Conservation (phyloP, 176 grass and related monocot genomes). For the Typha latifolia region DNA sequence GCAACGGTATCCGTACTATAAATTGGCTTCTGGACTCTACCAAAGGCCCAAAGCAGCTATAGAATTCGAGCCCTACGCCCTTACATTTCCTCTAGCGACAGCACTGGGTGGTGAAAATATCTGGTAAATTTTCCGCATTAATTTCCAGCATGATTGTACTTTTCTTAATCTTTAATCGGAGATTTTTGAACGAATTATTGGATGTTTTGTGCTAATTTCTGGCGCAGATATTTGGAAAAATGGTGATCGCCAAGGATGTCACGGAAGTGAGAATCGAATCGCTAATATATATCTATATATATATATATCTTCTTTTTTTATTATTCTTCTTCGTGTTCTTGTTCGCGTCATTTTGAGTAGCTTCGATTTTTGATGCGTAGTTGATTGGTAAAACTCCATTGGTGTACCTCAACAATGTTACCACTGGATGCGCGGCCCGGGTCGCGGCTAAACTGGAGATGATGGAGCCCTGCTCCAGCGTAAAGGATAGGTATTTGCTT, state of each 20-base stretch:
- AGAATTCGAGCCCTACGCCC: no score
- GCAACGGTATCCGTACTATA: no score
- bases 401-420: constrained; percentile 83
- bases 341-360: background rate
- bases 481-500: constrained; percentile 70
- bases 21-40: no score
- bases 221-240: background rate
- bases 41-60: no score
- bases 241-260: constrained; percentile 73
- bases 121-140: no score
- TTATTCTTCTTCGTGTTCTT: background rate
- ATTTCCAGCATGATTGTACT: no score
- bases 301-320: background rate
- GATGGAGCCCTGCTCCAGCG: constrained; percentile 98
- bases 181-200: background rate
- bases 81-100: no score
- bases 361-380: constrained; percentile 22
- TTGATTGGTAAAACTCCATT: constrained; percentile 88
- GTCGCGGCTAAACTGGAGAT: constrained; percentile 85
- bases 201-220: background rate
- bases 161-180: no score
- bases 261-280: constrained; percentile 41
- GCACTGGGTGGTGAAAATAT: no score
- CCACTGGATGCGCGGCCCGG: constrained; percentile 47
- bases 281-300: background rate